Evolutionary conservation across 306 rosid species (phyloP).

Genomic region (Begonia peltatifolia): DNA sequence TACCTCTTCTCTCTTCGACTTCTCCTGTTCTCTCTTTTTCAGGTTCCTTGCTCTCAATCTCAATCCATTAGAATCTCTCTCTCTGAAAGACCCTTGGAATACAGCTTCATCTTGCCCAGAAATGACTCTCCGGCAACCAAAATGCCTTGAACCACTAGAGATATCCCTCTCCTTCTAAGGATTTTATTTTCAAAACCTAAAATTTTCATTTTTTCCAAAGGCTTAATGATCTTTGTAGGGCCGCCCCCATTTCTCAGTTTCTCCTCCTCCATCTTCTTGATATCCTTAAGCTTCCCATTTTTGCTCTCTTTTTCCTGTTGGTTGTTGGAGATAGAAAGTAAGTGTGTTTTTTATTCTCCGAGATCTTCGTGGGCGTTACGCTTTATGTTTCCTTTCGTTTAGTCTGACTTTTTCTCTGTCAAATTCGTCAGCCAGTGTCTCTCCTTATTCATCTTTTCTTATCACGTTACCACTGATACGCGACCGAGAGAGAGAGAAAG

Average conservation of each 20-base stretch:
- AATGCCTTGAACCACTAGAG: too few species aligned
- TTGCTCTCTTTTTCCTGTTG: background rate
- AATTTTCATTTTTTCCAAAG: background rate
- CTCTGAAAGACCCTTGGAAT: background rate
- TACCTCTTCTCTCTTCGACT: background rate
- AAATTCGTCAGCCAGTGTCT: conserved; percentile 14
- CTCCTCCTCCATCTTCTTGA: too few species aligned
- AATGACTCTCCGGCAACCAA: too few species aligned
- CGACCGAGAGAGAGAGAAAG: background rate
- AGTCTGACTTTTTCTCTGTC: conserved; percentile 7
- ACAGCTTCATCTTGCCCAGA: background rate
- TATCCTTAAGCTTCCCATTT: background rate
- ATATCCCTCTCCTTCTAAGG: background rate
- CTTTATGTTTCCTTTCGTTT: too few species aligned
- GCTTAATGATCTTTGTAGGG: background rate
- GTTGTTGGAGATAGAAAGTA: conserved; percentile 5
- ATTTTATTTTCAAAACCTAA: background rate
- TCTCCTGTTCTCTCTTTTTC: background rate
- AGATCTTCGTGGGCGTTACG: conserved; percentile 30
- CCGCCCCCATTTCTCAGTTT: background rate
- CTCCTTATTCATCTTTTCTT: background rate
- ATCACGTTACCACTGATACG: background rate
- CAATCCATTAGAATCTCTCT: background rate
- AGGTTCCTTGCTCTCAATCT: background rate
- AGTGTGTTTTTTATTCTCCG: conserved; percentile 12